Conservation (phyloP, 352 stramenopile species). For the Pseudoperonospora humuli region DNA sequence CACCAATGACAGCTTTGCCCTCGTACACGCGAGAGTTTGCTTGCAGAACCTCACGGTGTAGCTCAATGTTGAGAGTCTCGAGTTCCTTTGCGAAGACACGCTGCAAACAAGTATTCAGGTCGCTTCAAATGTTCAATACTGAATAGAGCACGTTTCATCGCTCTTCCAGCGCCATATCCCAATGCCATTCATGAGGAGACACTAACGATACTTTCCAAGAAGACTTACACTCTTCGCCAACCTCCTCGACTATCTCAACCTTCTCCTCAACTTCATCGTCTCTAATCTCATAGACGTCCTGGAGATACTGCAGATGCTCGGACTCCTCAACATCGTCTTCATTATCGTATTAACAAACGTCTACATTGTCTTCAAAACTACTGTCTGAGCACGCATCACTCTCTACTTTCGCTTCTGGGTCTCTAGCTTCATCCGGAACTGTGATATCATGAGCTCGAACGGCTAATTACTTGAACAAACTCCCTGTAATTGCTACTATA, state of each 20-base stretch:
- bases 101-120: conserved; percentile 20
- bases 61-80: conserved; percentile 34
- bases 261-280: conserved; percentile 23
- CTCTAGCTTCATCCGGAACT: too few species aligned
- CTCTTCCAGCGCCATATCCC: conserved; percentile 53
- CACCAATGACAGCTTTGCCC: conserved; percentile 77
- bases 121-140: conserved; percentile 16
- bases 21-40: conserved; percentile 73
- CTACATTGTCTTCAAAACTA: conserved; percentile 35
- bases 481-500: too few species aligned
- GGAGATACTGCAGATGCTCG: conserved; percentile 76
- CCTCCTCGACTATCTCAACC: conserved; percentile 15
- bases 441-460: too few species aligned
- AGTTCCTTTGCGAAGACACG: conserved; percentile 16
- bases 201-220: conserved; percentile 10
- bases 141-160: conserved; percentile 42
- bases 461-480: too few species aligned
- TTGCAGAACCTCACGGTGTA: conserved; percentile 55
- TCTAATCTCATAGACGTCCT: conserved; percentile 68
- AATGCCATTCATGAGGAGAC: conserved; percentile 47
- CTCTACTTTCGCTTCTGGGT: conserved; percentile 7
- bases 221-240: conserved; percentile 28
- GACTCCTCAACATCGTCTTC: conserved; percentile 71
- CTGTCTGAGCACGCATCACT: conserved; percentile 23
- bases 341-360: conserved; percentile 30